Evolutionary conservation across 306 rosid species (phyloP).

Genomic region (Cucumis cinereus): DNA sequence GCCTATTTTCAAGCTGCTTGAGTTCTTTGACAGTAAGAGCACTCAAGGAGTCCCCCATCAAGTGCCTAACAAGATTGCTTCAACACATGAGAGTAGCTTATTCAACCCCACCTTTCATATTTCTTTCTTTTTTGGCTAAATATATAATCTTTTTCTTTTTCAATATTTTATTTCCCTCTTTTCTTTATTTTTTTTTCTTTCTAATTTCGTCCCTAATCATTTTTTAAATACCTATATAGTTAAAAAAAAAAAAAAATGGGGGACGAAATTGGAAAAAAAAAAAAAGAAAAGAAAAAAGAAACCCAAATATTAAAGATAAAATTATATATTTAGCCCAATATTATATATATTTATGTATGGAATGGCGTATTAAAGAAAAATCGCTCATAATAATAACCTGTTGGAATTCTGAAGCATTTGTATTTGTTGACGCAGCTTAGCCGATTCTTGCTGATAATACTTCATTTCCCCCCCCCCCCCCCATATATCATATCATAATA

Average conservation of each 20-base stretch:
- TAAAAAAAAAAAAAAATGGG: not conserved
- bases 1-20: slow-evolving; percentile 80
- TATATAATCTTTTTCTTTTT: not conserved
- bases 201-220: not conserved
- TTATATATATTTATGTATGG: not conserved
- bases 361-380: not conserved
- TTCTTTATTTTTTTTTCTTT: not conserved
- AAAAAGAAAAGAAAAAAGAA: not conserved
- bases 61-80: slow-evolving; percentile 37
- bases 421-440: slow-evolving; percentile 81
- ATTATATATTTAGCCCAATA: not conserved
- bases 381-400: slow-evolving; percentile 27
- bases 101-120: not conserved
- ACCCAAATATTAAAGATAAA: not conserved
- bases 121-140: not conserved
- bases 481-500: not conserved
- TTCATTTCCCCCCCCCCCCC: not conserved
- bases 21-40: slow-evolving; percentile 64
- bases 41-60: slow-evolving; percentile 84
- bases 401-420: slow-evolving; percentile 90
- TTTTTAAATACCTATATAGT: too few species aligned
- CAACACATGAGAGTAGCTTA: not conserved
- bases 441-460: slow-evolving; percentile 95
- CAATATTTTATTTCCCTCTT: not conserved
- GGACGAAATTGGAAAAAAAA: not conserved